Percentiles rank a stretch among this genome's conserved stretches.
Evolutionary conservation across 139 green algal species (phyloP).

Genomic region (Gonium pectorale): DNA sequence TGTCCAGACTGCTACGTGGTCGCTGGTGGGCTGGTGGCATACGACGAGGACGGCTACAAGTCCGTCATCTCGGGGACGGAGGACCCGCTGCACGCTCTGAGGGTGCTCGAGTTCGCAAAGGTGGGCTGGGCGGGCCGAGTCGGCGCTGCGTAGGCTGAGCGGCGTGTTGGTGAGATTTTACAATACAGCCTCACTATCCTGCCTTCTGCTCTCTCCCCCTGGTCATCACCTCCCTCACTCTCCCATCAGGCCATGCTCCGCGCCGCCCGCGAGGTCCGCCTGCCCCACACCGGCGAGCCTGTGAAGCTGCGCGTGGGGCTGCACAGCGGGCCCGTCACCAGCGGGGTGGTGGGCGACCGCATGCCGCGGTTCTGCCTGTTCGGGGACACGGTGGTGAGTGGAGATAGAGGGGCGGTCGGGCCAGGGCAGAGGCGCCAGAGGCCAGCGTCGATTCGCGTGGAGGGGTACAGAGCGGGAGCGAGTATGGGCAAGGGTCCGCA

Average conservation of each 20-base stretch:
- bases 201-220: not conserved
- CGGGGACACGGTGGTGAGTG: slow-evolving; percentile 30
- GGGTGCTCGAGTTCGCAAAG: slow-evolving; percentile 38
- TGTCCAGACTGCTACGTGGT: slow-evolving; percentile 67
- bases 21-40: slow-evolving; percentile 11
- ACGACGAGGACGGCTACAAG: slow-evolving; percentile 45
- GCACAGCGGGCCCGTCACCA: slow-evolving; percentile 34
- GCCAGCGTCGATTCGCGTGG: too few species aligned
- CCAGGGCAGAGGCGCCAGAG: too few species aligned
- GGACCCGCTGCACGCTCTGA: slow-evolving; percentile 52
- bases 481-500: too few species aligned
- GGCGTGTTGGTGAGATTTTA: too few species aligned
- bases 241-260: slow-evolving; percentile 43
- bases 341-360: slow-evolving; percentile 29
- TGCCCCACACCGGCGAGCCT: slow-evolving; percentile 55
- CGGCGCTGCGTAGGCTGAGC: too few species aligned
- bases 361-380: slow-evolving; percentile 46
- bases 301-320: slow-evolving; percentile 42
- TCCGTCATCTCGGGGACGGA: slow-evolving; percentile 14
- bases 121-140: too few species aligned
- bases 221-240: not conserved
- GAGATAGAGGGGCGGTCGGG: too few species aligned
- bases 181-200: not conserved
- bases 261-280: slow-evolving; percentile 13
- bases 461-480: too few species aligned